Base-by-base conservation (phyloP, 2,329 filamentous ascomycete genomes). In the Aspergillus ochraceus region DNA sequence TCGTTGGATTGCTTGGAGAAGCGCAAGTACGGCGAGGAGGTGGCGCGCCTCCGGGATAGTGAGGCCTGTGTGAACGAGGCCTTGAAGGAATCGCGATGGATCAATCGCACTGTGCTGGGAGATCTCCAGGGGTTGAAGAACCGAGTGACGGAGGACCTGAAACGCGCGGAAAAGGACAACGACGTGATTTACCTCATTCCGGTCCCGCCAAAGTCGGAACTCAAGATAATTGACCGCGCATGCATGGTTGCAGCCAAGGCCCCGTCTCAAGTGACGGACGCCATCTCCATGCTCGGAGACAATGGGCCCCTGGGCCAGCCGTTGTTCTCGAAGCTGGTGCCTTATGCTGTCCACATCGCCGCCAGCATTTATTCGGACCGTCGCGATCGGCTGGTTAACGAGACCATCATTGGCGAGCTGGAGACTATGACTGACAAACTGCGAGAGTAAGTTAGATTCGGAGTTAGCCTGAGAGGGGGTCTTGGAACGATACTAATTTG, bases 321-420 rank as follows among this genome's bases (percentile, higher is more conserved):
- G 0, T 79, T 99, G 0, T 98, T 99, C 73, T 87, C 90, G 2
- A 95, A 94, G 68, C 83, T 99, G 1, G 95, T 99, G 0, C 95
- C 95, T 0, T 98, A 97, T 73, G 92, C 93, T 0, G 95, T 98
- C 0, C 95, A 99, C 70, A 86, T 98, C 52, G 95, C 95, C 8
- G 91, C 93, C 1, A 97, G 92, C 52, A 97, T 98, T 36, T 99
- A 99, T 71, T 92, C 92, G 57, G 93, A 98, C 71, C 86, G 93
- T 14, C 85, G 93, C 59, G 93, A 99, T 74, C 86, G 92, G n/a
- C 81, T 97, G 59, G 89, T 99, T 49, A 96, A 95, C 71, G 90
- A 91, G 66, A 90, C 86, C 54, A 91, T 98, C 32, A 90, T 97
- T 52, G 88, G 90, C 26, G 90, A 96, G 70, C 80, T 98, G 4